These are phyloP conservation scores for Podaxis mareebaensis DNA, from an alignment of 768 basidiomycete species.

Conservation along the genomic window DNA sequence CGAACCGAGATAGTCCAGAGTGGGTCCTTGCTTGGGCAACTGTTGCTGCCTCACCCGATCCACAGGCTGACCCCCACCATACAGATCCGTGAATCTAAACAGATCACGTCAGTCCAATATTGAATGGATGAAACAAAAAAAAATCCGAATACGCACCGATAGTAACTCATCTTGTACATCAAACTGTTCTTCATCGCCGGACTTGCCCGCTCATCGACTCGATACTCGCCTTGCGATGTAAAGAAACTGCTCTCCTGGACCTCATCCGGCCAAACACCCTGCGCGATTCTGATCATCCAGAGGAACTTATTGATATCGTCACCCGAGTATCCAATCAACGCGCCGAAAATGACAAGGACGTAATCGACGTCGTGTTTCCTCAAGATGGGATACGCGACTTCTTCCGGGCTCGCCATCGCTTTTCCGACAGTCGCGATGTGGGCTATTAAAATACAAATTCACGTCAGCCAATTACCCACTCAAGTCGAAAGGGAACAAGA, in stretches of 20 bases:
- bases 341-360: slow-evolving; percentile 96
- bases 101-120: slow-evolving; percentile 1
- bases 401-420: slow-evolving; percentile 93
- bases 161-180: slow-evolving; percentile 99
- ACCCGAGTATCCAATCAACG: slow-evolving; percentile 93
- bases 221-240: slow-evolving; percentile 89
- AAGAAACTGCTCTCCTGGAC: slow-evolving; percentile 96
- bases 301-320: slow-evolving; percentile 99
- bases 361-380: slow-evolving; percentile 98
- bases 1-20: slow-evolving; percentile 86
- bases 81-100: slow-evolving; percentile 81
- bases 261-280: slow-evolving; percentile 98
- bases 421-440: slow-evolving; percentile 99
- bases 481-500: slow-evolving; percentile 20
- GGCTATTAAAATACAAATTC: slow-evolving; percentile 43
- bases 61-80: slow-evolving; percentile 64
- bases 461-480: not conserved
- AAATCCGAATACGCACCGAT: slow-evolving; percentile 52
- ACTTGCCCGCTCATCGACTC: slow-evolving; percentile 83
- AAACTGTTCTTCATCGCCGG: slow-evolving; percentile 90
- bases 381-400: slow-evolving; percentile 95
- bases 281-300: slow-evolving; percentile 96
- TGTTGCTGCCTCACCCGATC: slow-evolving; percentile 92
- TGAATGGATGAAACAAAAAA: not conserved
- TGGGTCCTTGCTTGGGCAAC: slow-evolving; percentile 75